Evolutionary conservation across 345 rosid genomes (phyloP).

Genomic region (Gossypium thurberi): DNA sequence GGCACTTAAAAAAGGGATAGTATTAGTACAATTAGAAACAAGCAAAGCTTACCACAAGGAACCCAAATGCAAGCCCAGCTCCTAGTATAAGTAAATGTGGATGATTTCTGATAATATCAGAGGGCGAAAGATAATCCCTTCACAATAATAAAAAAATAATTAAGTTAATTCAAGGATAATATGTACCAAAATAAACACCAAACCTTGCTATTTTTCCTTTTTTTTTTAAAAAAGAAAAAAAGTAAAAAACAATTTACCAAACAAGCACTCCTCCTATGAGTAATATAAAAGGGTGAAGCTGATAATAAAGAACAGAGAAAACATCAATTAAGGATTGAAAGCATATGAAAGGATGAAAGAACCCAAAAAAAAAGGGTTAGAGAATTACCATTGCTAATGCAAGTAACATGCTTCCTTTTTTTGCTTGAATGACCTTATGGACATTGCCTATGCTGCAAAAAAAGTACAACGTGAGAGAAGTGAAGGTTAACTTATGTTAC

Average conservation of each 20-base stretch:
- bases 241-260: constrained; percentile 45
- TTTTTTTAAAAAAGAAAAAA: background rate
- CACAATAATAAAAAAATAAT: constrained; percentile 16
- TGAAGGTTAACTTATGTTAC: background rate
- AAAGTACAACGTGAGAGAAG: constrained; percentile 8
- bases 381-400: constrained; percentile 85
- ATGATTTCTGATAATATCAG: constrained; percentile 64
- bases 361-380: background rate
- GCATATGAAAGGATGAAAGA: constrained; percentile 5
- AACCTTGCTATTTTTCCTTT: background rate
- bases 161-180: background rate
- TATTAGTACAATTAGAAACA: background rate
- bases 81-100: constrained; percentile 83
- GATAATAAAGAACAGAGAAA: constrained; percentile 22
- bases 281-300: constrained; percentile 76
- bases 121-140: constrained; percentile 79
- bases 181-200: background rate
- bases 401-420: constrained; percentile 80
- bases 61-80: constrained; percentile 98
- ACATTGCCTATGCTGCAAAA: constrained; percentile 62
- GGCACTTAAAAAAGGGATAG: background rate
- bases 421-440: constrained; percentile 65
- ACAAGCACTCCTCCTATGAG: constrained; percentile 73
- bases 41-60: constrained; percentile 67
- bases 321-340: background rate